Conservation (phyloP, 495 filamentous ascomycete genomes). For the Clavariopsis aquatica region DNA sequence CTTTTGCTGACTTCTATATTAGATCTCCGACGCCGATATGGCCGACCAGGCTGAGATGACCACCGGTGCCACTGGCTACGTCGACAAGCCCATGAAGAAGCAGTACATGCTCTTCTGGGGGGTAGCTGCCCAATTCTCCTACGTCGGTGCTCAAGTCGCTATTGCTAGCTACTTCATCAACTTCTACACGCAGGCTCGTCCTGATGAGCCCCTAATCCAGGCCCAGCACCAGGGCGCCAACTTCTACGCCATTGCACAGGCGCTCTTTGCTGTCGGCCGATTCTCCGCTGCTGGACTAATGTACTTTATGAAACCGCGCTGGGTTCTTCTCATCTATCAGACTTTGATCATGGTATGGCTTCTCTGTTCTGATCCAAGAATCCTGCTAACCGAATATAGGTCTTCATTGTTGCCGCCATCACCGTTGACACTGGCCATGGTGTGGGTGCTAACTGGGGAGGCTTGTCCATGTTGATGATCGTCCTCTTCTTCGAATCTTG, state of each 20-base stretch:
- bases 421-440: conserved; percentile 49
- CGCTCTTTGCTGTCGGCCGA: conserved; percentile 64
- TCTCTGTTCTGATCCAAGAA: no score
- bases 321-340: conserved; percentile 42
- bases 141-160: conserved; percentile 66
- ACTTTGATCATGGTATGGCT: conserved; percentile 45
- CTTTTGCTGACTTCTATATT: neutral
- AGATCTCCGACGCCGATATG: conserved; percentile 63
- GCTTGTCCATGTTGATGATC: conserved; percentile 61
- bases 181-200: conserved; percentile 44
- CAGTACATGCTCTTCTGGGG: conserved; percentile 70
- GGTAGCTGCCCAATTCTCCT: conserved; percentile 69
- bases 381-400: no score
- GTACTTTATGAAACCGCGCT: conserved; percentile 43
- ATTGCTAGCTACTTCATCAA: conserved; percentile 54
- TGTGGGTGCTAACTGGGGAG: conserved; percentile 42
- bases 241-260: conserved; percentile 66
- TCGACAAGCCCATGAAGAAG: conserved; percentile 49
- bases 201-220: conserved; percentile 18
- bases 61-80: conserved; percentile 45
- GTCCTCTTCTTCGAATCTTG: conserved; percentile 65
- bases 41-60: conserved; percentile 52
- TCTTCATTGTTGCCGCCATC: conserved; percentile 59
- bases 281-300: conserved; percentile 61
- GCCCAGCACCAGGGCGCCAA: conserved; percentile 45